Conservation (phyloP, 257 asterid genomes). For the Salvia rosmarinus region DNA sequence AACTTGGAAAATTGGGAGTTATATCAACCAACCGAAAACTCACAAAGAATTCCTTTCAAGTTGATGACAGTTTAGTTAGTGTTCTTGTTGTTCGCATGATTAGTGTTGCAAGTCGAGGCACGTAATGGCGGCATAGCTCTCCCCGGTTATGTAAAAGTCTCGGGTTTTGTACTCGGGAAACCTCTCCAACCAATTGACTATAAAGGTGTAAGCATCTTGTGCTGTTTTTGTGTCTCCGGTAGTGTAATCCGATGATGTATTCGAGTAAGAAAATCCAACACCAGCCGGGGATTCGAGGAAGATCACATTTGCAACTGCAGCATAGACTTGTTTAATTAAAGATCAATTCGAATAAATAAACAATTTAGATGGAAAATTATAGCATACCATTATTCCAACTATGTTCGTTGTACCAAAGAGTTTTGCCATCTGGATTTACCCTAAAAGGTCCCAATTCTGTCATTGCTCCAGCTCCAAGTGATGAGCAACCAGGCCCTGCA, state of each 20-base stretch:
- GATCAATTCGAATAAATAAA: conserved; percentile 33
- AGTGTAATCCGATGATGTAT: conserved; percentile 48
- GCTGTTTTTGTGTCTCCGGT: conserved; percentile 53
- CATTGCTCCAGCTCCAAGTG: conserved; percentile 62
- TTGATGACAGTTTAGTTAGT: conserved; percentile 49
- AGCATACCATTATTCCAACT: conserved; percentile 58
- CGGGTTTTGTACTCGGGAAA: conserved; percentile 62
- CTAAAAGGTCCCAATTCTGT: conserved; percentile 62
- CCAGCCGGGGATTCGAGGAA: conserved; percentile 73
- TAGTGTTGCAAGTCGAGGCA: conserved; percentile 59
- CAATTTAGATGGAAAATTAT: background rate
- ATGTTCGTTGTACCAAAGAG: conserved; percentile 46
- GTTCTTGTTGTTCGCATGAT: conserved; percentile 50
- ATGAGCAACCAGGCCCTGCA: conserved; percentile 73
- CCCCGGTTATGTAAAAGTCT: conserved; percentile 58
- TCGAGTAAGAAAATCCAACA: conserved; percentile 69
- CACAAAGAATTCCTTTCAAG: conserved; percentile 61
- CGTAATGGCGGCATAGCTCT: conserved; percentile 66
- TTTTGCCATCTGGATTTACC: conserved; percentile 51
- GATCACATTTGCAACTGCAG: conserved; percentile 54
- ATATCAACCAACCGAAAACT: no score
- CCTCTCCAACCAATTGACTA: conserved; percentile 65
- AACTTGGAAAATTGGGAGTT: no score
- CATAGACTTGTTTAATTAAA: no score
- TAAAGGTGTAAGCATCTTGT: conserved; percentile 46